Evolutionary conservation across 768 basidiomycete species (phyloP).

Genomic region (Suillus subluteus): DNA sequence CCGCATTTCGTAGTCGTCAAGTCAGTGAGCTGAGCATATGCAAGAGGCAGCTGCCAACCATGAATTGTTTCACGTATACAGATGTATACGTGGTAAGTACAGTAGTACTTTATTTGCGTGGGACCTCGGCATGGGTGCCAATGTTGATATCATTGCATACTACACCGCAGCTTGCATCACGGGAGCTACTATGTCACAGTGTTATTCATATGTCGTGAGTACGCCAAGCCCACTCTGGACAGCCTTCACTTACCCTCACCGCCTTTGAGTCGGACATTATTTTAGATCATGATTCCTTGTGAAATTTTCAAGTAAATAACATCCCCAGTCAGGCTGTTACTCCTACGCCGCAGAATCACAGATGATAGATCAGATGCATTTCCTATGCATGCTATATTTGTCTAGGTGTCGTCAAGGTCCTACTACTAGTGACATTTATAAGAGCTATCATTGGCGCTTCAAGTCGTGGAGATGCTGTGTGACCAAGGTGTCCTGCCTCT

Average conservation of each 20-base stretch:
- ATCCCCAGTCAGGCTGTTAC: neutral
- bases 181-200: neutral
- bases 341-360: neutral
- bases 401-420: neutral
- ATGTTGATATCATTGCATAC: neutral
- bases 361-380: neutral
- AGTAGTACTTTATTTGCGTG: no score
- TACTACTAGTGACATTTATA: neutral
- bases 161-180: neutral
- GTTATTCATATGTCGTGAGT: neutral
- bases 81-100: no score
- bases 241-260: neutral
- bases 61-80: no score
- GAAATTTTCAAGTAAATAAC: neutral
- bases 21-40: no score
- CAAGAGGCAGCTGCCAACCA: no score
- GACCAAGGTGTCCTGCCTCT: neutral
- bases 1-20: no score
- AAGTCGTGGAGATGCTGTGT: conserved; percentile 1
- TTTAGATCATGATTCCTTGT: neutral
- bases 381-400: conserved; percentile 7
- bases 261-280: neutral
- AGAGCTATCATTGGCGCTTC: conserved; percentile 4
- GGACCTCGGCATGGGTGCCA: no score
- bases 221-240: neutral